Evolutionary conservation across 2,329 filamentous ascomycete species (phyloP).

Genomic region (Pleoardoris graminearum): DNA sequence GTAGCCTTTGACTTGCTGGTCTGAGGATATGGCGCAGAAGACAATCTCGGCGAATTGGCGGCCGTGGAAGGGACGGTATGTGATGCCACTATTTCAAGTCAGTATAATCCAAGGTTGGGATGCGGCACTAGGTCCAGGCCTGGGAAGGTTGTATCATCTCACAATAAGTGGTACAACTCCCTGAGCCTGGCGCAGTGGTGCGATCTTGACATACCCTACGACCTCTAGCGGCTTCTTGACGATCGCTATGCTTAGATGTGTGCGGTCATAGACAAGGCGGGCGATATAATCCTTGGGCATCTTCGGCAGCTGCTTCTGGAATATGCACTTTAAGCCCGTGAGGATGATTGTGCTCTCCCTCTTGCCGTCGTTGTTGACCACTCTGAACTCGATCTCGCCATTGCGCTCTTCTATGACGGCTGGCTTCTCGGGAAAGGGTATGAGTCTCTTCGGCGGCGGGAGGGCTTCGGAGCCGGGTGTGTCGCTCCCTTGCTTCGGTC

Average conservation of each 20-base stretch:
- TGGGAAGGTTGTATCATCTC: no score
- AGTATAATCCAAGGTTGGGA: not conserved
- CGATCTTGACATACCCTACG: constrained; percentile 59
- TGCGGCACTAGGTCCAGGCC: constrained; percentile 15
- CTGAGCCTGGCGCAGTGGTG: no score
- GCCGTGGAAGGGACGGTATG: constrained; percentile 90
- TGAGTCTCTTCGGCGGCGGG: constrained; percentile 61
- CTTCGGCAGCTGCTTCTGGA: constrained; percentile 97
- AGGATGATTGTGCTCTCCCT: constrained; percentile 90
- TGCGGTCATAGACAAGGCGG: constrained; percentile 93
- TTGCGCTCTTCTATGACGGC: constrained; percentile 92
- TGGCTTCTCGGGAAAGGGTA: constrained; percentile 91
- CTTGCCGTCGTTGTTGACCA: constrained; percentile 94
- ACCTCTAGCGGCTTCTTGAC: constrained; percentile 95
- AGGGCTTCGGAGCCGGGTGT: constrained; percentile 43
- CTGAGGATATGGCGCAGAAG: constrained; percentile 95
- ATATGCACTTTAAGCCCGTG: constrained; percentile 94
- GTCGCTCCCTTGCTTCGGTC: constrained; percentile 47
- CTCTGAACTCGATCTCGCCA: constrained; percentile 93
- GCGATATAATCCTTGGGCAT: constrained; percentile 99
- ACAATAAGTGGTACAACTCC: not conserved
- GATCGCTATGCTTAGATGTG: constrained; percentile 94
- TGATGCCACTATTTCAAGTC: constrained; percentile 73
- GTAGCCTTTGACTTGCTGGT: constrained; percentile 98
- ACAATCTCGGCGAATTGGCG: constrained; percentile 97